A percentile compares a stretch with the other conserved stretches of the same genome.
Evolutionary conservation across 257 asterid species (phyloP).

Genomic region (Hygrophila difformis): DNA sequence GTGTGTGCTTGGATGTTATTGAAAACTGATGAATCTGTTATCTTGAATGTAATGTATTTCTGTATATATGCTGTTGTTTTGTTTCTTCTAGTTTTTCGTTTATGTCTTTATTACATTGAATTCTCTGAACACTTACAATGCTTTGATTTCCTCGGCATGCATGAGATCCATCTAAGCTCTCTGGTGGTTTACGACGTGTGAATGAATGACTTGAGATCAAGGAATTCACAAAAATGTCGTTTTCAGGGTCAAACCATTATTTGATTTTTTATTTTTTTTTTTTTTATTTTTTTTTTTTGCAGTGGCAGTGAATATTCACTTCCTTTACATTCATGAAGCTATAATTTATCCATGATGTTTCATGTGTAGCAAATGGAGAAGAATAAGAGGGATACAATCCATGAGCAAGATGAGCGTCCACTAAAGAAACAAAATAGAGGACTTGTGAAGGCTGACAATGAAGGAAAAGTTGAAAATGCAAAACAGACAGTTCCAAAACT

Average conservation of each 20-base stretch:
- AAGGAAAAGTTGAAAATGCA: not conserved
- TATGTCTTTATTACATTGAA: not conserved
- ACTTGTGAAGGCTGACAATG: constrained; percentile 17
- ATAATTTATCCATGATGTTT: constrained; percentile 4
- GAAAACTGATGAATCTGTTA: not conserved
- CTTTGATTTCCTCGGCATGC: not conserved
- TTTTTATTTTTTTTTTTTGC: too few relatives aligned
- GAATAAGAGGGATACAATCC: constrained; percentile 1
- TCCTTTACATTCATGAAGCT: not conserved
- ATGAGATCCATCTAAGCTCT: not conserved
- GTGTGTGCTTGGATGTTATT: not conserved
- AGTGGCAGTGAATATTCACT: not conserved
- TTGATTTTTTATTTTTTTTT: too few relatives aligned
- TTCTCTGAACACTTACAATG: not conserved
- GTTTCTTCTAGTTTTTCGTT: not conserved
- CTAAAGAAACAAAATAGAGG: constrained; percentile 26
- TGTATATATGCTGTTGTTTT: too few relatives aligned
- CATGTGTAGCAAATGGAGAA: constrained; percentile 16
- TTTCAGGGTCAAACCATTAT: too few relatives aligned
- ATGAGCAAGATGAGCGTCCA: constrained; percentile 19
- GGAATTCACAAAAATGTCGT: not conserved
- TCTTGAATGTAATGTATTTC: not conserved
- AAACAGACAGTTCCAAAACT: constrained; percentile 16
- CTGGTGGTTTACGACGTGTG: not conserved
- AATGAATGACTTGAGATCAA: not conserved